A percentile compares a stretch with the other conserved stretches of the same genome.
Conservation (phyloP, 2,329 filamentous ascomycete genomes). For the Dactylellina cionopaga region DNA sequence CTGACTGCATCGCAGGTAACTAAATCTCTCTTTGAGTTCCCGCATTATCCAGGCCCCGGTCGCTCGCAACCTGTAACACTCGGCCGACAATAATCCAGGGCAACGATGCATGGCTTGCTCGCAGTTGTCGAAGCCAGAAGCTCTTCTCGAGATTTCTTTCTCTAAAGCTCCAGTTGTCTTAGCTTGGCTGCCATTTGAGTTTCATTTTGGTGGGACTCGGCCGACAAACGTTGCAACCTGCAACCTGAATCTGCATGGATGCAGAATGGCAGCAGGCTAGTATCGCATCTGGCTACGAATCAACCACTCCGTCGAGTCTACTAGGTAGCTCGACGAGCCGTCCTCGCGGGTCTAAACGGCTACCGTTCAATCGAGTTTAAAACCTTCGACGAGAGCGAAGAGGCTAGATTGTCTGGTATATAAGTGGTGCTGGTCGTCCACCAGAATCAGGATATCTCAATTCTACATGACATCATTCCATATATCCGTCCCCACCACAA, state of each 20-base stretch:
- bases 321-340: too few species aligned
- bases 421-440: not conserved
- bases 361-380: too few species aligned
- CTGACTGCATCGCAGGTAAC: too few species aligned
- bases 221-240: constrained; percentile 13
- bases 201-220: constrained; percentile 1
- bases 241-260: not conserved
- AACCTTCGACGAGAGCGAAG: not conserved
- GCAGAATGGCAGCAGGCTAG: not conserved
- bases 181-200: not conserved
- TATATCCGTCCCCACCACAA: not conserved
- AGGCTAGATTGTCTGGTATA: constrained; percentile 1
- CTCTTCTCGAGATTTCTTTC: not conserved
- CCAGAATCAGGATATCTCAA: not conserved
- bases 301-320: too few species aligned
- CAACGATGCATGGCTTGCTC: not conserved
- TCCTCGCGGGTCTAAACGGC: not conserved
- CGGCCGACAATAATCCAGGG: not conserved
- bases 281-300: not conserved
- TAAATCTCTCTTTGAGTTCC: too few species aligned
- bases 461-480: too few species aligned
- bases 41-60: too few species aligned
- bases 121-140: not conserved
- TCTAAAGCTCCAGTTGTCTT: not conserved
- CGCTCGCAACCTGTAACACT: too few species aligned